These are phyloP conservation scores for Cercospora zeae-maydis DNA, from an alignment of 2,329 filamentous ascomycete genomes.

Conservation along the genomic window DNA sequence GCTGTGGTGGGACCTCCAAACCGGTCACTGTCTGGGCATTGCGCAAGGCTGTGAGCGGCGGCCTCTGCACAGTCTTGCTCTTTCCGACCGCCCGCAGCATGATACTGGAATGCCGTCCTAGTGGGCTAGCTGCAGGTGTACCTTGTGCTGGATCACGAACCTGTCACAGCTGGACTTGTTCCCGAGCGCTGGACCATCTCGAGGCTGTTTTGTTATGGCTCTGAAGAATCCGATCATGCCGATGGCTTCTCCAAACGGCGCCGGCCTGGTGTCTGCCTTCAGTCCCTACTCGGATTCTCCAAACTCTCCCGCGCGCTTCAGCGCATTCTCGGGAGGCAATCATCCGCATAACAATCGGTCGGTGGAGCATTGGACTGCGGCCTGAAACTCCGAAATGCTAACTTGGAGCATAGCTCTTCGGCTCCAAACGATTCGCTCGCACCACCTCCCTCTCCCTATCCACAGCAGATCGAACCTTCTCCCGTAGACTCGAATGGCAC, in stretches of 20 bases:
- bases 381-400: not conserved
- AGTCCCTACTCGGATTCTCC: constrained; percentile 52
- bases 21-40: not conserved
- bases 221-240: constrained; percentile 37
- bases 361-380: constrained; percentile 19
- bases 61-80: not conserved
- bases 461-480: constrained; percentile 69
- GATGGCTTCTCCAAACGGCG: constrained; percentile 43
- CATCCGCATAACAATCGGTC: constrained; percentile 39
- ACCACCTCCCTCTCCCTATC: constrained; percentile 52
- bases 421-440: constrained; percentile 47
- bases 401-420: constrained; percentile 38
- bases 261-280: constrained; percentile 45
- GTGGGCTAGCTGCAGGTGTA: constrained; percentile 5
- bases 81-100: constrained; percentile 11
- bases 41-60: constrained; percentile 10
- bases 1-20: constrained; percentile 7
- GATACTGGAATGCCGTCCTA: constrained; percentile 8
- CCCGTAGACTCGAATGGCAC: constrained; percentile 84
- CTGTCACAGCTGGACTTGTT: constrained; percentile 4
- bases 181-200: not conserved
- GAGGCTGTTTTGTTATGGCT: constrained; percentile 26
- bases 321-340: constrained; percentile 37
- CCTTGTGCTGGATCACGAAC: not conserved
- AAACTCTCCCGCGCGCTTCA: constrained; percentile 47